A percentile compares a stretch with the other conserved stretches of the same genome.
phyloP scores from a whole-genome alignment of 345 rosid genomes.

The Gossypium raimondii region DNA sequence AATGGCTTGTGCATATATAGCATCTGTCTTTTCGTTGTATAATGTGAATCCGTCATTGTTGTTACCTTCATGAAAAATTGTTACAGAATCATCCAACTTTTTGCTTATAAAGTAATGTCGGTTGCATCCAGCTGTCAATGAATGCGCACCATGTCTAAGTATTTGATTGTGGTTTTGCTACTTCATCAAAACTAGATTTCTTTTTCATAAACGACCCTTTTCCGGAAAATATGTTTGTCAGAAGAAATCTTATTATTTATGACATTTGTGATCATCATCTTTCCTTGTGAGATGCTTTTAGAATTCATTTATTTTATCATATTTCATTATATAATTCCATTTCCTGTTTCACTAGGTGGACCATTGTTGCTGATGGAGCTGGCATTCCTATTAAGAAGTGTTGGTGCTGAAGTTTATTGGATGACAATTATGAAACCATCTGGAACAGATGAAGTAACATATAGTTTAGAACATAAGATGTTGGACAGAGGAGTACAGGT shows the following conservation, averaged over 20 bases:
- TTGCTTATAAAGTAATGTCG: background rate
- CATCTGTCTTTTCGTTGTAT: background rate
- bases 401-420: slow-evolving; percentile 54
- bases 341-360: slow-evolving; percentile 34
- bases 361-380: slow-evolving; percentile 52
- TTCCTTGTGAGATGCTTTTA: slow-evolving; percentile 4
- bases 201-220: background rate
- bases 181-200: background rate
- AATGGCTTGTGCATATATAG: slow-evolving; percentile 6
- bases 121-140: slow-evolving; percentile 10
- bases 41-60: background rate
- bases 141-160: background rate
- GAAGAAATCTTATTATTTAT: background rate
- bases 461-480: slow-evolving; percentile 53
- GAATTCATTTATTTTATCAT: slow-evolving; percentile 2
- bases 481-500: slow-evolving; percentile 52
- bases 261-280: background rate
- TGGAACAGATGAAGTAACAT: slow-evolving; percentile 35
- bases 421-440: slow-evolving; percentile 39
- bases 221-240: background rate
- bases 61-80: background rate
- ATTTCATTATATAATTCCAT: background rate
- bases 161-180: background rate
- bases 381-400: slow-evolving; percentile 47
- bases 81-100: background rate